A percentile compares a stretch with the other conserved stretches of the same genome.
Conservation (phyloP, 495 filamentous ascomycete species). For the Hyphodiscus hymeniophilus region DNA sequence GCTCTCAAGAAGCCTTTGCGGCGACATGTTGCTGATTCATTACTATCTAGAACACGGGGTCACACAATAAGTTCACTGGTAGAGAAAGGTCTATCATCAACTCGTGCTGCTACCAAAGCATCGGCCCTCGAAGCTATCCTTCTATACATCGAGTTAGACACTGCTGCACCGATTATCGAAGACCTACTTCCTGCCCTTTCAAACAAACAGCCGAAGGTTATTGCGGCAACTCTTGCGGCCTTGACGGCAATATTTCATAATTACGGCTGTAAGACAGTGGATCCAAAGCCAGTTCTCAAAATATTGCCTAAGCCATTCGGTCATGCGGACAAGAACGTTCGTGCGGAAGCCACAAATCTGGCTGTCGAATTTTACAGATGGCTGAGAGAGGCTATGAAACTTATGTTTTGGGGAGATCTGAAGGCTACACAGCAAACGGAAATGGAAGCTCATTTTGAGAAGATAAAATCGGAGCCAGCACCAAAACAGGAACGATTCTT, state of each 20-base stretch:
- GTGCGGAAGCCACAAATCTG: conserved; percentile 85
- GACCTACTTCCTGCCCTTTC: conserved; percentile 78
- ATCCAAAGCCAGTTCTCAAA: conserved; percentile 94
- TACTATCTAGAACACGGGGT: conserved; percentile 53
- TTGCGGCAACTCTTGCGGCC: conserved; percentile 74
- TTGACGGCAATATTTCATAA: conserved; percentile 80
- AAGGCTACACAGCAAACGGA: conserved; percentile 95
- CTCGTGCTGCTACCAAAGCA: conserved; percentile 79
- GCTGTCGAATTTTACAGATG: conserved; percentile 94
- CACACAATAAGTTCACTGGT: conserved; percentile 68
- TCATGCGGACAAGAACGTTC: conserved; percentile 97
- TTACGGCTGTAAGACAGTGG: conserved; percentile 91
- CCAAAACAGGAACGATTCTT: conserved; percentile 91
- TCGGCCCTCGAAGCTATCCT: conserved; percentile 80
- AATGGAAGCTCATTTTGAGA: conserved; percentile 88
- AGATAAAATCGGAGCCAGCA: conserved; percentile 74
- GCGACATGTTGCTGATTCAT: not conserved
- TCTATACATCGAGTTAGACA: conserved; percentile 84
- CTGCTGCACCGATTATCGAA: conserved; percentile 77
- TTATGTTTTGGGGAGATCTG: conserved; percentile 91
- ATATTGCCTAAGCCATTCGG: conserved; percentile 83
- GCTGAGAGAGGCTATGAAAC: conserved; percentile 97
- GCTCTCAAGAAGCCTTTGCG: not conserved
- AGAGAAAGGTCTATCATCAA: conserved; percentile 87
- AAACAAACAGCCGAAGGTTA: conserved; percentile 90